Percentiles rank a stretch among this genome's conserved stretches.
Evolutionary conservation across 306 rosid species (phyloP).

Genomic region (Abrus precatorius): DNA sequence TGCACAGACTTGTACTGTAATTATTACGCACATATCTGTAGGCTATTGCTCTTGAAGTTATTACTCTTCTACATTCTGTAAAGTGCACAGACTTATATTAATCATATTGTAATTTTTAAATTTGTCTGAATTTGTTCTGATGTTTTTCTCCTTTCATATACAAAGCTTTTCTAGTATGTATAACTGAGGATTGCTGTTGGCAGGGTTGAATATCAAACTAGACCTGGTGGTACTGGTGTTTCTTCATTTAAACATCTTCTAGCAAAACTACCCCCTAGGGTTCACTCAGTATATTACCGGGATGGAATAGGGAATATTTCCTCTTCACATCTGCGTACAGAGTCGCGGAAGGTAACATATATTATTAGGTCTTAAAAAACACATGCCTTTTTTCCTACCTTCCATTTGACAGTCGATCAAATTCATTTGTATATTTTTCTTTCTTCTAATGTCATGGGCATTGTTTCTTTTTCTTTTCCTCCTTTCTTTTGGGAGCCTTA

Average conservation of each 20-base stretch:
- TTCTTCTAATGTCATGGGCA: slow-evolving; percentile 23
- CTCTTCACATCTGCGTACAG: slow-evolving; percentile 85
- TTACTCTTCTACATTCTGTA: too few species aligned
- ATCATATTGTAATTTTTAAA: background rate
- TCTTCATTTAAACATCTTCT: slow-evolving; percentile 86
- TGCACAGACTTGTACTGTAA: background rate
- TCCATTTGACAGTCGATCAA: slow-evolving; percentile 16
- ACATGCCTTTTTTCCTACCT: slow-evolving; percentile 27
- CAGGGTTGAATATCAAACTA: slow-evolving; percentile 96
- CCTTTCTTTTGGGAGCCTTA: slow-evolving; percentile 41
- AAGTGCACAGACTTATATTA: background rate
- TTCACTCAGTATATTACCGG: slow-evolving; percentile 94
- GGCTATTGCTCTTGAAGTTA: too few species aligned
- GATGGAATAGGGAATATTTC: slow-evolving; percentile 96
- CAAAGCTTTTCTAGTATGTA: slow-evolving; percentile 17
- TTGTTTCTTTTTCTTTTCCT: slow-evolving; percentile 26
- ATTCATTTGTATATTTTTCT: slow-evolving; percentile 41
- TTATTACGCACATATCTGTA: too few species aligned
- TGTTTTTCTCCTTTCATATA: slow-evolving; percentile 29
- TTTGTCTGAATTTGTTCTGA: slow-evolving; percentile 28
- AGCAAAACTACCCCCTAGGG: slow-evolving; percentile 89
- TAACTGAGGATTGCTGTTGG: slow-evolving; percentile 46
- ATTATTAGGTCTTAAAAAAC: slow-evolving; percentile 6
- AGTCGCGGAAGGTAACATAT: slow-evolving; percentile 67
- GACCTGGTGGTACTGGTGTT: slow-evolving; percentile 64